These are phyloP conservation scores for Chalciporus sphaerocephalus DNA, from an alignment of 768 basidiomycete species.

Conservation along the genomic window DNA sequence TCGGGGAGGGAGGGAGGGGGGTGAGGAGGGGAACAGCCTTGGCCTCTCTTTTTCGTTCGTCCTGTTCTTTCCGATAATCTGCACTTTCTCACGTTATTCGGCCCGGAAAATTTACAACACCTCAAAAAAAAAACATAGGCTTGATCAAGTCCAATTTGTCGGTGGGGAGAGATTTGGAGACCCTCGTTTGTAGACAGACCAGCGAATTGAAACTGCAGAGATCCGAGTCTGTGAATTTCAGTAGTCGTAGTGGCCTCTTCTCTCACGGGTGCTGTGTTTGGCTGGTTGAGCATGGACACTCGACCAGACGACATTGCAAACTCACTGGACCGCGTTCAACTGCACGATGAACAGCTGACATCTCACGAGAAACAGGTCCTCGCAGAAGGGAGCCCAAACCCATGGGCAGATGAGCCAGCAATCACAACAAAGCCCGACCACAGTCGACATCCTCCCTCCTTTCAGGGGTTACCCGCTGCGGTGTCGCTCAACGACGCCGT, in stretches of 20 bases:
- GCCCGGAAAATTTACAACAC: neutral
- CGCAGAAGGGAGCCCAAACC: conserved; percentile 9
- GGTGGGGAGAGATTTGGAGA: too few relatives aligned
- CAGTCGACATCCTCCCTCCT: neutral
- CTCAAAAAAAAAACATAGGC: too few relatives aligned
- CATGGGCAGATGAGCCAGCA: conserved; percentile 18
- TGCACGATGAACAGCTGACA: neutral
- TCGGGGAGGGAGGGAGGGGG: too few relatives aligned
- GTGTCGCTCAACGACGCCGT: conserved; percentile 36
- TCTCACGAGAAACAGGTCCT: neutral
- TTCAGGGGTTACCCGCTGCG: neutral
- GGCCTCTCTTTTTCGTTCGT: neutral
- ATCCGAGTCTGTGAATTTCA: too few relatives aligned
- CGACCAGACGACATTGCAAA: neutral
- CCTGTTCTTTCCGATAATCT: too few relatives aligned
- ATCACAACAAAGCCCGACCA: conserved; percentile 6
- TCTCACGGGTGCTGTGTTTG: too few relatives aligned
- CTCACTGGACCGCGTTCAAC: neutral
- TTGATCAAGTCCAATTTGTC: too few relatives aligned
- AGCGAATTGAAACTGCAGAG: too few relatives aligned
- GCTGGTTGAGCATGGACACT: neutral
- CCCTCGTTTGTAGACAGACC: too few relatives aligned
- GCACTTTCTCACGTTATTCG: too few relatives aligned
- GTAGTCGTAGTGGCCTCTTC: too few relatives aligned
- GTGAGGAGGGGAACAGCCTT: neutral